Percentiles rank a stretch among this genome's conserved stretches.
These are phyloP conservation scores for Geotrichum klebahnii DNA, from an alignment of 1,139 yeast genomes.

Conservation along the genomic window DNA sequence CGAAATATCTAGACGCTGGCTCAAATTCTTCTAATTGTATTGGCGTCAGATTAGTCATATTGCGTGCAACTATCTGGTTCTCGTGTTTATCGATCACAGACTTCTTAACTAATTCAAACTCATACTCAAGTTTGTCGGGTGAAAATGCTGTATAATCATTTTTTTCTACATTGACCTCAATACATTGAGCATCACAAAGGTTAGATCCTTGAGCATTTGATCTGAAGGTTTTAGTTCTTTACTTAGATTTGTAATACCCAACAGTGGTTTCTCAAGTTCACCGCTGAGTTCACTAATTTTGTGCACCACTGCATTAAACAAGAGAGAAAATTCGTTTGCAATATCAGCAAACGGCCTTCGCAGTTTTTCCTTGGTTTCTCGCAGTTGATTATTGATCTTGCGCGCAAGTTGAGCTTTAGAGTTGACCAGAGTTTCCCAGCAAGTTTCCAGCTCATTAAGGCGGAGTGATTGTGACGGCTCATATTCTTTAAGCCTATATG, in stretches of 20 bases:
- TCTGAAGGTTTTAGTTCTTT: conserved; percentile 37
- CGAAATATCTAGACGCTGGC: conserved; percentile 41
- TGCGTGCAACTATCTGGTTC: conserved; percentile 42
- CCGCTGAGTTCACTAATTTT: conserved; percentile 38
- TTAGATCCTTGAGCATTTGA: conserved; percentile 30
- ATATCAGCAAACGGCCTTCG: conserved; percentile 44
- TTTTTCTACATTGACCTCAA: conserved; percentile 42
- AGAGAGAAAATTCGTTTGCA: conserved; percentile 38
- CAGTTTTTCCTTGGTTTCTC: conserved; percentile 44
- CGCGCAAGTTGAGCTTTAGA: conserved; percentile 38
- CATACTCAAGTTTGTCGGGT: conserved; percentile 41
- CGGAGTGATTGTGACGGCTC: conserved; percentile 37
- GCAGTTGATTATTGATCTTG: conserved; percentile 35
- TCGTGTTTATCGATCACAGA: conserved; percentile 40
- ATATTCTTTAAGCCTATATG: conserved; percentile 38
- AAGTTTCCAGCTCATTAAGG: conserved; percentile 34
- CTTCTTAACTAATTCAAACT: conserved; percentile 38
- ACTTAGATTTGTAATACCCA: conserved; percentile 33
- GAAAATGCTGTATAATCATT: conserved; percentile 42
- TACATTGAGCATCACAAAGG: conserved; percentile 32
- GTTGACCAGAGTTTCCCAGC: conserved; percentile 36
- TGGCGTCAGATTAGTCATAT: conserved; percentile 41
- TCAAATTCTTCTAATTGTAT: conserved; percentile 44
- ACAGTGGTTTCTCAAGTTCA: conserved; percentile 40
- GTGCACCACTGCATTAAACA: conserved; percentile 33